Base-by-base conservation (phyloP, 2,329 filamentous ascomycete species). In the Botryotinia narcissicola region DNA sequence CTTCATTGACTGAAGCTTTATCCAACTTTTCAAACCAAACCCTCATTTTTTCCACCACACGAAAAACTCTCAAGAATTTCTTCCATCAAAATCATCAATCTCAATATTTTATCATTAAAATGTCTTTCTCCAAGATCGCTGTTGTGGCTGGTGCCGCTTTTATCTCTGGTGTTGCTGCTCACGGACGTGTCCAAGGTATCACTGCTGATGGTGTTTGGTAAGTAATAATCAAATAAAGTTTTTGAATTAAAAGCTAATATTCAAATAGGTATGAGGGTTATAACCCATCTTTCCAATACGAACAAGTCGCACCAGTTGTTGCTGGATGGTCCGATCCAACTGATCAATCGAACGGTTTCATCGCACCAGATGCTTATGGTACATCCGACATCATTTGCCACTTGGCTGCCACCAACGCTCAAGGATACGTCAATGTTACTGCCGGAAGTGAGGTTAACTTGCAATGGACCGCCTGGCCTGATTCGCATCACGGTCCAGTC, bases 271-370 rank as follows among this genome's bases (percentile, higher is more conserved):
- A 73, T 18, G 29, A 62, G 20, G 71, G 71, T 51, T 73, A 73
- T 25, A 44, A 63, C 42, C 71, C 71, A 44, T n/a, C 57, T 35
- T 70, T 73, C 14, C 64, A 73, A 42, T 70, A 70, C n/a, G 22
- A 54, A 1, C 40, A 42, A 22, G 62, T 61, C 32, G 80, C 81
- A 32, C 85, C 85, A 7, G 78, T 83, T n/a, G 80, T 82, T 59
- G 86, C 88, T 72, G 89, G 85, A 75, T 91, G 89, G 89, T 83
- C 83, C 37, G 77, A 73, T n/a, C 85, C 84, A 66, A 79, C 82
- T 4, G 84, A 85, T 59, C 76, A 79, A 1, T 86, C 88, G 77
- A 85, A 85, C 73, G 84, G 85, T 29, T 86, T 84, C 80, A 85
- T 89, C 73, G 84, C 83, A 32, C 86, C 87, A 18, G 82, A 81